Evolutionary conservation across 2,329 filamentous ascomycete species (phyloP).

Genomic region (Ophiostoma montium): DNA sequence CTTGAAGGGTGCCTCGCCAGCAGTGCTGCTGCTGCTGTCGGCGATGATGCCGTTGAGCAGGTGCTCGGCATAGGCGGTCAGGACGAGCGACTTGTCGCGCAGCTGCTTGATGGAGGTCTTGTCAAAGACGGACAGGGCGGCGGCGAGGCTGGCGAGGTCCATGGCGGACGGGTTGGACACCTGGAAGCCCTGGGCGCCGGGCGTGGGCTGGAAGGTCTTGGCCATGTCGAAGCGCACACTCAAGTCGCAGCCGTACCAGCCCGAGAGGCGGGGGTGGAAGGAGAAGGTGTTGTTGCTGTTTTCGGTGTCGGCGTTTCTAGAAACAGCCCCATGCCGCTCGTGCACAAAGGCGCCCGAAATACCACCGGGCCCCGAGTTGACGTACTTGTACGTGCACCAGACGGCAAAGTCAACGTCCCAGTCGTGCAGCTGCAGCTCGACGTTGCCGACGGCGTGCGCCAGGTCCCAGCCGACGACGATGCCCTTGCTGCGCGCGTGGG

Average conservation of each 20-base stretch:
- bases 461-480: conserved; percentile 48
- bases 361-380: conserved; percentile 71
- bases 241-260: conserved; percentile 83
- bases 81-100: conserved; percentile 52
- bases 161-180: conserved; percentile 72
- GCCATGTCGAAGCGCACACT: conserved; percentile 68
- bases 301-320: conserved; percentile 24
- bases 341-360: conserved; percentile 76
- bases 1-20: conserved; percentile 27
- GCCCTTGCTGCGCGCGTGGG: conserved; percentile 46
- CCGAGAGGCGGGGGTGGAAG: conserved; percentile 55
- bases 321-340: conserved; percentile 53
- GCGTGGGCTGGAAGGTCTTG: conserved; percentile 62
- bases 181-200: conserved; percentile 70
- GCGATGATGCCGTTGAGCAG: conserved; percentile 37
- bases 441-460: conserved; percentile 60
- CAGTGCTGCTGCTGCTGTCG: conserved; percentile 11
- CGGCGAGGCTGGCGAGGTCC: conserved; percentile 61
- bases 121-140: conserved; percentile 59
- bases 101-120: conserved; percentile 56
- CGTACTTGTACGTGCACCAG: conserved; percentile 93
- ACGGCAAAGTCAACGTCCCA: conserved; percentile 87
- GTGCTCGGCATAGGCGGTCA: conserved; percentile 66
- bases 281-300: conserved; percentile 12
- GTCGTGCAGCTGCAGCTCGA: conserved; percentile 64